Evolutionary conservation across 1,284 basidiomycete genomes (phyloP).

Genomic region (Golubevia pallescens): DNA sequence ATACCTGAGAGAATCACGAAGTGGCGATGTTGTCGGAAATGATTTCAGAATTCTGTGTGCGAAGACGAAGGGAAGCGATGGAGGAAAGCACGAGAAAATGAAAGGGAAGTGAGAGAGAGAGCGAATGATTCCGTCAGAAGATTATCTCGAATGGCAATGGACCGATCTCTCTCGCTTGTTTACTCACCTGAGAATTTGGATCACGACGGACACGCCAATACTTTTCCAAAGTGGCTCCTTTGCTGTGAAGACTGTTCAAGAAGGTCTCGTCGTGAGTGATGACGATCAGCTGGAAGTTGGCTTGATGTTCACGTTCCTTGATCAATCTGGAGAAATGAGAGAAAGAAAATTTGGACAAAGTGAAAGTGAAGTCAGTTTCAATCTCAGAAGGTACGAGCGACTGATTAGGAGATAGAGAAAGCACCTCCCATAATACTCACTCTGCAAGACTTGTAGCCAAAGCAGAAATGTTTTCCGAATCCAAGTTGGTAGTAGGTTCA

Average conservation of each 20-base stretch:
- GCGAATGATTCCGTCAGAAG: too few species aligned
- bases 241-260: neutral
- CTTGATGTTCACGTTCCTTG: constrained; percentile 68
- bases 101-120: too few species aligned
- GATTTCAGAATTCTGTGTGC: too few species aligned
- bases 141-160: too few species aligned
- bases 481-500: constrained; percentile 96
- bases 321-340: constrained; percentile 23
- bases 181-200: constrained; percentile 30
- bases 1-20: too few species aligned
- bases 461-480: constrained; percentile 94
- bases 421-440: constrained; percentile 68
- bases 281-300: constrained; percentile 95
- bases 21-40: too few species aligned
- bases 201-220: constrained; percentile 59
- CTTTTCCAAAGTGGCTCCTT: constrained; percentile 26
- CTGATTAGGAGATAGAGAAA: too few species aligned
- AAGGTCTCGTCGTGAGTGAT: constrained; percentile 68
- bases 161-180: too few species aligned
- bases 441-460: constrained; percentile 88
- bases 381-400: neutral
- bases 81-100: too few species aligned
- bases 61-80: too few species aligned
- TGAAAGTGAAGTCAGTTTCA: neutral
- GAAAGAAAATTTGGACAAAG: constrained; percentile 22